A percentile compares a stretch with the other conserved stretches of the same genome.
Conservation (phyloP, 108 stramenopile species). For the Tribonema minus region DNA sequence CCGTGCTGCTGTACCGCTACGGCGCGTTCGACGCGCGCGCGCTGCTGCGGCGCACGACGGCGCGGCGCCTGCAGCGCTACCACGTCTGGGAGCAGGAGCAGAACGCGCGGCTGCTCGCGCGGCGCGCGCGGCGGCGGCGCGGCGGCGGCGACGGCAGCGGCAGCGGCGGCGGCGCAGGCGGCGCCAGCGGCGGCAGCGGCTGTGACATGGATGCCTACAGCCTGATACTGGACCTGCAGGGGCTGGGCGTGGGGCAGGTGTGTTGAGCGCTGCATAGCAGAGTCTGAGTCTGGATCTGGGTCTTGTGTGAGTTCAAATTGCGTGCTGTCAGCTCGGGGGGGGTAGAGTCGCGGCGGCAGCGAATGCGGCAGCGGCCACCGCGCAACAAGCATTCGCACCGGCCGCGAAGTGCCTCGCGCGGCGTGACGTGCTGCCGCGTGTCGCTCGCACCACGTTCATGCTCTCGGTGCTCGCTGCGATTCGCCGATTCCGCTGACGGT, state of each 20-base stretch:
- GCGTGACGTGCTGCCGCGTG: too few species aligned
- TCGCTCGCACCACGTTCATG: too few species aligned
- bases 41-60: slow-evolving; percentile 9
- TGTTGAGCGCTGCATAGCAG: slow-evolving; percentile 1
- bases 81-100: slow-evolving; percentile 47
- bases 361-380: too few species aligned
- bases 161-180: slow-evolving; percentile 12
- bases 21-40: slow-evolving; percentile 18
- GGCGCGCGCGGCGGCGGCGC: too few species aligned
- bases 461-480: too few species aligned
- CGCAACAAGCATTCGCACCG: too few species aligned
- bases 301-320: too few species aligned
- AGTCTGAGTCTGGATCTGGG: too few species aligned
- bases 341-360: too few species aligned
- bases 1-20: slow-evolving; percentile 31
- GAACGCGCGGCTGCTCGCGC: slow-evolving; percentile 29
- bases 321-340: too few species aligned
- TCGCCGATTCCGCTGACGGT: too few species aligned
- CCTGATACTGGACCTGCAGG: slow-evolving; percentile 24
- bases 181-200: neutral
- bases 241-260: slow-evolving; percentile 21
- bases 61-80: slow-evolving; percentile 19
- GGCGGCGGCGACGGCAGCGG: neutral
- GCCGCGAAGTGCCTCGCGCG: too few species aligned
- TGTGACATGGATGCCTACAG: slow-evolving; percentile 18